These are phyloP conservation scores for Gossypium stocksii DNA, from an alignment of 345 rosid genomes.

Conservation along the genomic window DNA sequence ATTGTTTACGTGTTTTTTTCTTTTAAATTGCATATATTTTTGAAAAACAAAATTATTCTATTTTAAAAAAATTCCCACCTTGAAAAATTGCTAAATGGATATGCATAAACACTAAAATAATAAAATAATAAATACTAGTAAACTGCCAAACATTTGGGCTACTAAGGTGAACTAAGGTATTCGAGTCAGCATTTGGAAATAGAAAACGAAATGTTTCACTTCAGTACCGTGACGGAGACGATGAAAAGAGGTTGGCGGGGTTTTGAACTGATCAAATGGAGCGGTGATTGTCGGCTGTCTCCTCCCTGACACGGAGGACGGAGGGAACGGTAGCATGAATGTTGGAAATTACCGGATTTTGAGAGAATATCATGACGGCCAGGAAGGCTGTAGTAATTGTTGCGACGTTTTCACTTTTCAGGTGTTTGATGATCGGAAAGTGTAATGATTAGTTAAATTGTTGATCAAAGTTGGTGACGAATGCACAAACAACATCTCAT, in stretches of 20 bases:
- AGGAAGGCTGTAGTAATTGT: slow-evolving; percentile 11
- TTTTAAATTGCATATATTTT: no score
- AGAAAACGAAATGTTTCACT: not conserved
- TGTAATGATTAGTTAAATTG: not conserved
- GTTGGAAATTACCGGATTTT: slow-evolving; percentile 47
- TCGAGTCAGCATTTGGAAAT: not conserved
- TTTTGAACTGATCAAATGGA: slow-evolving; percentile 51
- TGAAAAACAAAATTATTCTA: no score
- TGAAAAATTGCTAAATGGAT: no score
- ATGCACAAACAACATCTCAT: no score
- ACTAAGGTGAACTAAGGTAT: not conserved
- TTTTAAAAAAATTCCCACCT: no score
- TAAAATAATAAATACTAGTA: no score
- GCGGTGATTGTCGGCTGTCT: slow-evolving; percentile 47
- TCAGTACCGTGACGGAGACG: not conserved
- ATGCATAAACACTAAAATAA: no score
- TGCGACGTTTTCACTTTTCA: not conserved
- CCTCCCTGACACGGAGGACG: slow-evolving; percentile 49
- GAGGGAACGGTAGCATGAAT: slow-evolving; percentile 46
- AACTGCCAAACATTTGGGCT: not conserved
- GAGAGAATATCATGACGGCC: slow-evolving; percentile 38
- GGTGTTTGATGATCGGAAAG: not conserved
- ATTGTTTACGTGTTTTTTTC: no score
- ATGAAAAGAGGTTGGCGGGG: not conserved
- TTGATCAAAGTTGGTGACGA: no score